Conservation (phyloP, 75 land plant genomes). For the Cupressus sempervirens region DNA sequence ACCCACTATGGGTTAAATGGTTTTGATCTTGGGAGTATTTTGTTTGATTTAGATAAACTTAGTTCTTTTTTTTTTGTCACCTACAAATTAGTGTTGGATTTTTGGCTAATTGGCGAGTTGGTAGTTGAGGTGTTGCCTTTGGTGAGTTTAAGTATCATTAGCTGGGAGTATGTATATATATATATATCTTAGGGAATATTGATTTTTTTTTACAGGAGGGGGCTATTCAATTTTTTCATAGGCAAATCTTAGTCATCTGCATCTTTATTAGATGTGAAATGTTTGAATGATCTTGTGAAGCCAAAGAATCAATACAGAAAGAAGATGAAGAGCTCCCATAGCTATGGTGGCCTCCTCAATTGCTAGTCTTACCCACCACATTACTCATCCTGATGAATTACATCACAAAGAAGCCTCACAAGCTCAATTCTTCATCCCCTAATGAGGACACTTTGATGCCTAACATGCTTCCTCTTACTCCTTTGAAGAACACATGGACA, state of each 20-base stretch:
- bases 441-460: constrained; percentile 9
- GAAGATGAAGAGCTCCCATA: constrained; percentile 27
- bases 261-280: constrained; percentile 37
- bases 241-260: constrained; percentile 65
- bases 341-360: constrained; percentile 14
- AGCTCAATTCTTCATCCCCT: not conserved
- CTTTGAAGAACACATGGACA: not conserved
- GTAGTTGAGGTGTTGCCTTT: not conserved
- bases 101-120: too few species aligned
- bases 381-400: not conserved
- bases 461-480: constrained; percentile 17
- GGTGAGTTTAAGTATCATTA: not conserved
- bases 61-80: not conserved
- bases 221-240: constrained; percentile 45
- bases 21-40: not conserved
- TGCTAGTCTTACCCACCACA: constrained; percentile 9
- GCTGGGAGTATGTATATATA: not conserved
- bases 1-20: not conserved
- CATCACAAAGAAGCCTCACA: constrained; percentile 21
- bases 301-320: constrained; percentile 36
- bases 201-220: constrained; percentile 25
- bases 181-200: not conserved
- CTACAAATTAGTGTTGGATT: not conserved
- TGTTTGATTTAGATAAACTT: not conserved
- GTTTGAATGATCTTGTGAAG: constrained; percentile 36